Evolutionary conservation across 2,329 filamentous ascomycete genomes (phyloP).

Genomic region (Fusarium sp.): DNA sequence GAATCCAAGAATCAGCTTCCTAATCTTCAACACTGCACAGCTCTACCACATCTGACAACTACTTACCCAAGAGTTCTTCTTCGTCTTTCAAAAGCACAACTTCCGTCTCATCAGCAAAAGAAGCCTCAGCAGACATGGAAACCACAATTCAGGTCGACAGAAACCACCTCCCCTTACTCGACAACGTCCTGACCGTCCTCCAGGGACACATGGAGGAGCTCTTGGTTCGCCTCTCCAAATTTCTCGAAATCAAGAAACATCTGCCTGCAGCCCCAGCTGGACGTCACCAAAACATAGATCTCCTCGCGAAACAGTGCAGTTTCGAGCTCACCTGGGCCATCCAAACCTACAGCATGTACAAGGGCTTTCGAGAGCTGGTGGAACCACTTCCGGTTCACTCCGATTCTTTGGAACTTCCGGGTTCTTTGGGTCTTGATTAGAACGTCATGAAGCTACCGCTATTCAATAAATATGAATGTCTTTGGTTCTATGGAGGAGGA

Average conservation of each 20-base stretch:
- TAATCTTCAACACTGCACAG: not conserved
- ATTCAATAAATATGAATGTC: not conserved
- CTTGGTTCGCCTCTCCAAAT: slow-evolving; percentile 1
- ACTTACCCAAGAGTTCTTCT: not conserved
- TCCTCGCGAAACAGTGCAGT: slow-evolving; percentile 8
- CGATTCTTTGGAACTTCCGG: no score
- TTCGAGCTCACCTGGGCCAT: slow-evolving; percentile 10
- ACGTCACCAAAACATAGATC: not conserved
- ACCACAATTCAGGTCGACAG: not conserved
- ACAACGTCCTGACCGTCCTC: not conserved
- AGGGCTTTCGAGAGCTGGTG: not conserved
- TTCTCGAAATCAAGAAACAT: slow-evolving; percentile 4
- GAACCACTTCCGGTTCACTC: not conserved
- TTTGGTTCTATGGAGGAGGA: not conserved
- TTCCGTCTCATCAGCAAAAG: not conserved
- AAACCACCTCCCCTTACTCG: slow-evolving; percentile 3
- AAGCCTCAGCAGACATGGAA: not conserved
- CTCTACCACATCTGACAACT: not conserved
- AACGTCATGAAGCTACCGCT: not conserved
- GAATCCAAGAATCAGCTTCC: no score
- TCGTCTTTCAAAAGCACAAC: not conserved
- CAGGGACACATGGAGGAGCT: slow-evolving; percentile 4
- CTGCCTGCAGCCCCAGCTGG: not conserved
- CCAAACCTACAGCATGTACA: not conserved
- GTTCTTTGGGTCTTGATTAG: not conserved